phyloP scores from a whole-genome alignment of 495 filamentous ascomycete genomes.

The Aeminium ludgeri region DNA sequence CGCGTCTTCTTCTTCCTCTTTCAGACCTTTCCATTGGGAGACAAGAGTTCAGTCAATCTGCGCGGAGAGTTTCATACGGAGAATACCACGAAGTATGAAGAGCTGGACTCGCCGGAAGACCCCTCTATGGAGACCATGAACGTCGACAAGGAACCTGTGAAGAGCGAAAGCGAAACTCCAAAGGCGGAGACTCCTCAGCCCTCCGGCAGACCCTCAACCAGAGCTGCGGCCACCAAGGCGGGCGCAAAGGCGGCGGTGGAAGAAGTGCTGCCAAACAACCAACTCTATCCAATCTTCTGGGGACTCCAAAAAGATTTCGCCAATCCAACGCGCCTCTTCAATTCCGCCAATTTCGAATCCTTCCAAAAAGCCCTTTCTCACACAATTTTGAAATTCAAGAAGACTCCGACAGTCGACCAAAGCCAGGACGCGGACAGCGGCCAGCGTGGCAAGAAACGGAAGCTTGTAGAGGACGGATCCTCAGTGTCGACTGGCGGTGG shows the following conservation, averaged over 20 bases:
- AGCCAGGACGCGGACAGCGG: slow-evolving; percentile 41
- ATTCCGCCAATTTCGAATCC: slow-evolving; percentile 44
- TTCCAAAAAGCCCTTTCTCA: slow-evolving; percentile 66
- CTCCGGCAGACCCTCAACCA: slow-evolving; percentile 18
- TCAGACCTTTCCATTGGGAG: slow-evolving; percentile 87
- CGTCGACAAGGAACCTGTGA: slow-evolving; percentile 21
- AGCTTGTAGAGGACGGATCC: slow-evolving; percentile 38
- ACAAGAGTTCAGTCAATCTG: slow-evolving; percentile 92
- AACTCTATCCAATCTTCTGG: slow-evolving; percentile 89
- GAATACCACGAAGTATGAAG: slow-evolving; percentile 80
- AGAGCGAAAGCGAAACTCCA: slow-evolving; percentile 7
- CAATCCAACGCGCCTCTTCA: slow-evolving; percentile 68
- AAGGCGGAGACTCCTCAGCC: slow-evolving; percentile 12
- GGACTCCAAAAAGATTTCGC: slow-evolving; percentile 79
- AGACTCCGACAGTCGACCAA: slow-evolving; percentile 53
- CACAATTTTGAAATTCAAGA: slow-evolving; percentile 64
- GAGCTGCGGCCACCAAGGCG: not conserved
- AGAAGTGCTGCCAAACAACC: slow-evolving; percentile 43
- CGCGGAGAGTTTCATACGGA: slow-evolving; percentile 91
- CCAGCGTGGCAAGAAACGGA: slow-evolving; percentile 53
- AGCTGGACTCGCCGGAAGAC: slow-evolving; percentile 28
- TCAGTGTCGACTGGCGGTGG: slow-evolving; percentile 48
- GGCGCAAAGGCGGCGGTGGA: slow-evolving; percentile 18
- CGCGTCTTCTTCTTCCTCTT: slow-evolving; percentile 95
- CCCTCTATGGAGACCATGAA: slow-evolving; percentile 39